phyloP scores from a whole-genome alignment of 1,284 basidiomycete species.

The Ganoderma lingzhi region DNA sequence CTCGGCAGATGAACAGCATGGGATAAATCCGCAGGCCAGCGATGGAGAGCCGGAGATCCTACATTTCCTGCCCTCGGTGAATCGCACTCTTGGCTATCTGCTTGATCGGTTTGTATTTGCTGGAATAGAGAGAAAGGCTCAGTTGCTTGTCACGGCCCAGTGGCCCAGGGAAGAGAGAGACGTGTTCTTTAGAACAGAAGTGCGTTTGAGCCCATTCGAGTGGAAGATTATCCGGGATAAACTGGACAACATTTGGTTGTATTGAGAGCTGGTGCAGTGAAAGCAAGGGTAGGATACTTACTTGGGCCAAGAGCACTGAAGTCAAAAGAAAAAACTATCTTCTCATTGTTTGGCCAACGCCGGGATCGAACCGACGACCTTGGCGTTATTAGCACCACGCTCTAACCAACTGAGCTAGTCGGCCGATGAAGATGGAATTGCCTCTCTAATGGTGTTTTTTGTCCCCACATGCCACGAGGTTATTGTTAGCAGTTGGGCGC shows the following conservation, averaged over 20 bases:
- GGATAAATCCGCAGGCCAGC: not conserved
- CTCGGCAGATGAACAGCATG: not conserved
- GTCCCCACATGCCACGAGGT: too few relatives aligned
- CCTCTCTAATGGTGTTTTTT: too few relatives aligned
- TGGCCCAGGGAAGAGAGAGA: constrained; percentile 15
- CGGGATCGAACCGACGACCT: constrained; percentile 32
- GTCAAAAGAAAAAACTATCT: constrained; percentile 6
- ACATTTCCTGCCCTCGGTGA: constrained; percentile 9
- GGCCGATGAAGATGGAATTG: not conserved
- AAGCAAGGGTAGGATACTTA: too few relatives aligned
- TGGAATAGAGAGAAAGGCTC: constrained; percentile 15
- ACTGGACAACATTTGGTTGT: not conserved
- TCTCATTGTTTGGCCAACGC: constrained; percentile 20
- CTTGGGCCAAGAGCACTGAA: too few relatives aligned
- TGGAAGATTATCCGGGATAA: constrained; percentile 1
- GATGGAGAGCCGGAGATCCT: not conserved
- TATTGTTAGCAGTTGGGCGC: constrained; percentile 25
- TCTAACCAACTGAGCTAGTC: constrained; percentile 33
- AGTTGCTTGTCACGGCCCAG: constrained; percentile 9
- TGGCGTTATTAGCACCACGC: constrained; percentile 32
- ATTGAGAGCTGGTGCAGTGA: not conserved
- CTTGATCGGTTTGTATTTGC: constrained; percentile 17
- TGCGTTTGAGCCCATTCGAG: constrained; percentile 15
- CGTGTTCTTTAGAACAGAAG: constrained; percentile 14
- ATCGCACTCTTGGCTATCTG: constrained; percentile 5